Base-by-base conservation (phyloP, 768 basidiomycete species). In the Mycena filopes region DNA sequence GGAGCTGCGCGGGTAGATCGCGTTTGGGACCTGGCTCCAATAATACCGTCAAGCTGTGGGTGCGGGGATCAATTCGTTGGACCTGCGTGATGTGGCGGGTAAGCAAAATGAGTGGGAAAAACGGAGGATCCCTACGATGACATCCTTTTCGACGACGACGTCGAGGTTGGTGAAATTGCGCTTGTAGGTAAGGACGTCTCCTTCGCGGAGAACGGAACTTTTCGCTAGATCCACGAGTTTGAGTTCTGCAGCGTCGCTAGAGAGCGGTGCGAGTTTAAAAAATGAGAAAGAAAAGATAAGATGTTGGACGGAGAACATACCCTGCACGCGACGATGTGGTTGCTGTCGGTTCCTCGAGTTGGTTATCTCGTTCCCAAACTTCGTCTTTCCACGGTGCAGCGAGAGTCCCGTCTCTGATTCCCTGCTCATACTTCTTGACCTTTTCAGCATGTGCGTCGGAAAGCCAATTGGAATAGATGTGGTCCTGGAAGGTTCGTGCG, bases 361-460 rank as follows among this genome's bases (percentile, higher is more conserved):
- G n/a, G 47, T 87, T 82, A 7, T 84, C 82, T 41, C 73, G 74
- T 50, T 82, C 81, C 88, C 88, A 90, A 36, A 79, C 81, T 36
- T 89, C 85, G 69, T 90, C 88, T 70, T 90, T 90, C 87, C 87
- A 89, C 41, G 85, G 80, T 15, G 83, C 87, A 31, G 86, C 82
- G 36, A 87, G 58, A 10, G 76, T 81, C 1, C 87, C 87, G 16
- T 78, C 71, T 3, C 67, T 65, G 23, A 87, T 77, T 20, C 83
- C 86, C 18, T 77, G 74, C 46, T 79, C 63, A 71, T 83, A 88
- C 64, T 79, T 74, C 26, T 71, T 65, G 12, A 87, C 78, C 58
- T 81, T 81, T 36, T 77, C 78, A 15, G 59, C 55, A 56, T 87
- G 84, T 1, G 79, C 70, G 36, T 80, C 77, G 1, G 83, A 80